Conservation (phyloP, 108 stramenopile species). For the Cyclotella distinguenda region DNA sequence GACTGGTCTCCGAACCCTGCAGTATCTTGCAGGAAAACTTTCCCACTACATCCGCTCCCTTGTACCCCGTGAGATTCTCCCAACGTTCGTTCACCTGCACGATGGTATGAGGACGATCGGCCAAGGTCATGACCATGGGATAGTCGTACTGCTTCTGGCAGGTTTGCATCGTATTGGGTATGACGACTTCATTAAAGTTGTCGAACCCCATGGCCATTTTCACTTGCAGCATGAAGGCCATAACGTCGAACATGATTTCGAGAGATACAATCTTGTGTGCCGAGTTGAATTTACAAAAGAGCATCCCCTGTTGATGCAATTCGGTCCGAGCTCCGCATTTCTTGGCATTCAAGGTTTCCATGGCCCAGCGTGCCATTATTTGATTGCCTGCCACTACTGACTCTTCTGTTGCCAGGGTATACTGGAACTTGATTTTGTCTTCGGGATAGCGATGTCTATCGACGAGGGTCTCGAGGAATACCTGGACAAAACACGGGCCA, state of each 20-base stretch:
- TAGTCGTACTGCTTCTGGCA: slow-evolving; percentile 72
- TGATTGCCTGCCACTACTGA: slow-evolving; percentile 87
- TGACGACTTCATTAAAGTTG: slow-evolving; percentile 71
- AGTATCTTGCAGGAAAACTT: slow-evolving; percentile 68
- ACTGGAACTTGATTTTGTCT: slow-evolving; percentile 80
- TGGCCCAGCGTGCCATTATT: slow-evolving; percentile 93
- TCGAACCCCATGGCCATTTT: slow-evolving; percentile 88
- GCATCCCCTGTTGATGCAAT: slow-evolving; percentile 89
- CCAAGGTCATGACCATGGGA: slow-evolving; percentile 87
- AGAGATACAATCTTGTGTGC: slow-evolving; percentile 84
- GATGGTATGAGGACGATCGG: slow-evolving; percentile 84
- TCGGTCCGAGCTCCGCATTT: slow-evolving; percentile 83
- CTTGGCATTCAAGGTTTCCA: slow-evolving; percentile 87
- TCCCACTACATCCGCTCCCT: slow-evolving; percentile 82
- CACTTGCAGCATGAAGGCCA: slow-evolving; percentile 97
- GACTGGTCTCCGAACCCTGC: slow-evolving; percentile 63
- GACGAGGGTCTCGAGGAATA: slow-evolving; percentile 79
- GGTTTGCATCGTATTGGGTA: slow-evolving; percentile 88
- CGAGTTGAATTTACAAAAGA: slow-evolving; percentile 89
- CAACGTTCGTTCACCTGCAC: slow-evolving; percentile 86
- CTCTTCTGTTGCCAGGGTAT: slow-evolving; percentile 87
- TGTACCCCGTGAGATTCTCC: slow-evolving; percentile 88
- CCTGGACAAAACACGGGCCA: too few relatives aligned
- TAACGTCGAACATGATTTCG: slow-evolving; percentile 96
- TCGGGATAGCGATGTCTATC: slow-evolving; percentile 72